Evolutionary conservation across 2,329 filamentous ascomycete genomes (phyloP).

Genomic region (Arthrobotrys sphaeroides): DNA sequence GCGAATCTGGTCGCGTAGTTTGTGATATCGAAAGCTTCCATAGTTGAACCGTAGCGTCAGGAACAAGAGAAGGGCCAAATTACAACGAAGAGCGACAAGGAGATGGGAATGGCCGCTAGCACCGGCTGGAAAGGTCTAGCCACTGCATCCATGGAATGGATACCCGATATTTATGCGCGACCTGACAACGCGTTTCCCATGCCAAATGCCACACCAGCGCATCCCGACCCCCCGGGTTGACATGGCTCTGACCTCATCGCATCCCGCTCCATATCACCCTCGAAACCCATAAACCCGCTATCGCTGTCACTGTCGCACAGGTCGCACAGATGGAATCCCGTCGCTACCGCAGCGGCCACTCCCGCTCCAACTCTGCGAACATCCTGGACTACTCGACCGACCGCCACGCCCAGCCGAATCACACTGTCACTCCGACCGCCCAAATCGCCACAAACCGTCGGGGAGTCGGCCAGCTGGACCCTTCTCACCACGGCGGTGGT

Average conservation of each 20-base stretch:
- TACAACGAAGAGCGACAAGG: not conserved
- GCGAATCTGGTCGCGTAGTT: constrained; percentile 77
- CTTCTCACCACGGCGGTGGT: constrained; percentile 32
- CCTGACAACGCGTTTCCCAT: constrained; percentile 43
- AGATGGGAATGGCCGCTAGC: too few species aligned
- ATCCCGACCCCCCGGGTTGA: not conserved
- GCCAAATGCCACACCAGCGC: constrained; percentile 11
- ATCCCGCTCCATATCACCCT: not conserved
- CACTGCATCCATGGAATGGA: not conserved
- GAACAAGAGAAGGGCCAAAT: too few species aligned
- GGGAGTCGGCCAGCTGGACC: constrained; percentile 65
- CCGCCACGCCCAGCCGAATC: constrained; percentile 46
- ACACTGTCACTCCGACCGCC: constrained; percentile 59
- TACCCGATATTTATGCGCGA: constrained; percentile 24
- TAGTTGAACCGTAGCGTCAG: not conserved
- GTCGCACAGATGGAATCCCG: constrained; percentile 31
- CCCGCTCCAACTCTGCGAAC: constrained; percentile 50
- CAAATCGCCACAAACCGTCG: constrained; percentile 70
- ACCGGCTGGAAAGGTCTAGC: too few species aligned
- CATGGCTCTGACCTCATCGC: not conserved
- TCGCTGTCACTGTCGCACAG: not conserved
- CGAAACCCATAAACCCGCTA: not conserved
- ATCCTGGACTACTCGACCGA: constrained; percentile 39
- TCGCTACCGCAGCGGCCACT: constrained; percentile 44
- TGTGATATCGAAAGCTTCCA: constrained; percentile 65